Evolutionary conservation across 1,284 basidiomycete species (phyloP).

Genomic region (Pascua guehoae): DNA sequence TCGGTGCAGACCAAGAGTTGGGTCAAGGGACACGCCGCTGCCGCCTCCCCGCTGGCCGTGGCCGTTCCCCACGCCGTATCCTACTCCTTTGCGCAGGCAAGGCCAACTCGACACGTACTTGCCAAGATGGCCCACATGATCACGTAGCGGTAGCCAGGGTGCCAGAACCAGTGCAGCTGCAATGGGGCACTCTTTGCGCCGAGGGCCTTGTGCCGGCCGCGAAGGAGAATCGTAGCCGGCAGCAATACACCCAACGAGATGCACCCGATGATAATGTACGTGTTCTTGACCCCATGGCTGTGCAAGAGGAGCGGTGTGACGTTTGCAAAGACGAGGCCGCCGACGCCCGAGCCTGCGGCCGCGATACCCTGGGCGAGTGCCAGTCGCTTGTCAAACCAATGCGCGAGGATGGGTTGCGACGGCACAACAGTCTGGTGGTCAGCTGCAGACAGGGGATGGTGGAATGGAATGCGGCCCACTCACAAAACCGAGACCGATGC

Average conservation of each 20-base stretch:
- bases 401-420: slow-evolving; percentile 41
- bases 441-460: background rate
- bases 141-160: slow-evolving; percentile 12
- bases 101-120: slow-evolving; percentile 5
- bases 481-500: slow-evolving; percentile 32
- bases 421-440: slow-evolving; percentile 34
- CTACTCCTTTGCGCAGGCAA: too few species aligned
- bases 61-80: too few species aligned
- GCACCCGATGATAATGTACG: slow-evolving; percentile 46
- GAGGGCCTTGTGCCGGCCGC: slow-evolving; percentile 35
- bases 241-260: slow-evolving; percentile 43
- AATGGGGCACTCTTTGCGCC: slow-evolving; percentile 16
- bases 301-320: slow-evolving; percentile 41
- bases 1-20: too few species aligned
- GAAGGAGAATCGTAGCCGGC: slow-evolving; percentile 42
- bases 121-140: slow-evolving; percentile 17
- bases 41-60: too few species aligned
- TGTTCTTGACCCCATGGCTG: slow-evolving; percentile 39
- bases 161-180: slow-evolving; percentile 15
- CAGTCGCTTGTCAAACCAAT: slow-evolving; percentile 46
- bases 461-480: slow-evolving; percentile 2
- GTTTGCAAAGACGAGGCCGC: slow-evolving; percentile 43
- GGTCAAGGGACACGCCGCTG: too few species aligned
- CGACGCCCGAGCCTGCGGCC: slow-evolving; percentile 42
- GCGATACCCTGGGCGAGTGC: slow-evolving; percentile 41